Base-by-base conservation (phyloP, 2,329 filamentous ascomycete species). In the Epichloe typhina region DNA sequence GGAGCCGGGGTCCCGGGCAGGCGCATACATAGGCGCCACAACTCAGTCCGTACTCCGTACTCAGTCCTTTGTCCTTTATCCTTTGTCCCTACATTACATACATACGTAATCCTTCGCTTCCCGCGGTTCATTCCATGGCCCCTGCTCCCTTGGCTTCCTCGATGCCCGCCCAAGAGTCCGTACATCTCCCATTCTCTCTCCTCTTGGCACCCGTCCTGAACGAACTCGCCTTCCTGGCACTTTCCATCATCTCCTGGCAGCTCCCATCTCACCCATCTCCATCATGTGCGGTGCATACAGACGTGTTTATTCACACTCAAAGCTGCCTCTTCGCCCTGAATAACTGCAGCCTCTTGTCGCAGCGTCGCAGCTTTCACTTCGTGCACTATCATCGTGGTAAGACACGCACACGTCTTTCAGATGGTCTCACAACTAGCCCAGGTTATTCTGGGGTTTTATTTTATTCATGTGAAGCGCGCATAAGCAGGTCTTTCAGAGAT, bases 1-100 rank as follows among this genome's bases (percentile, higher is more conserved):
- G 50, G 52, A 47, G 49, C 49, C 47, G 53, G 56, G 55, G 50
- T 51, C 43, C 53, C 48, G 53, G 44, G 33, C 47, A 23, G 46
- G 46, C 38, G 49, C 33, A 17, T 45, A 5, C 33, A 12, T 19
- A 7, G 31, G 31, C 31, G 31, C 31, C 31, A 38, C 15, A 38
- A 13, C 15, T 8, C 7, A 31, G 7, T 31, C 26, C 26, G 26
- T 26, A 31, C 7, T 31, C 26, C 26, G 26, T 31, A 8, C 26
- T 31, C 9, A 11, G 9, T 31, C 23, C 23, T 26, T 26, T 26
- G 21, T 26, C 23, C 23, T 26, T 26, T 26, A 4, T 26, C 23
- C 23, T 9, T 31, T 11, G 31, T 31, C 26, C 26, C 26, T 31
- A 9, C 21, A 6, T 23, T 23, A 6, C 23, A 6, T 23, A 23